Base-by-base conservation (phyloP, 495 filamentous ascomycete species). In the Tuber melanosporum region DNA sequence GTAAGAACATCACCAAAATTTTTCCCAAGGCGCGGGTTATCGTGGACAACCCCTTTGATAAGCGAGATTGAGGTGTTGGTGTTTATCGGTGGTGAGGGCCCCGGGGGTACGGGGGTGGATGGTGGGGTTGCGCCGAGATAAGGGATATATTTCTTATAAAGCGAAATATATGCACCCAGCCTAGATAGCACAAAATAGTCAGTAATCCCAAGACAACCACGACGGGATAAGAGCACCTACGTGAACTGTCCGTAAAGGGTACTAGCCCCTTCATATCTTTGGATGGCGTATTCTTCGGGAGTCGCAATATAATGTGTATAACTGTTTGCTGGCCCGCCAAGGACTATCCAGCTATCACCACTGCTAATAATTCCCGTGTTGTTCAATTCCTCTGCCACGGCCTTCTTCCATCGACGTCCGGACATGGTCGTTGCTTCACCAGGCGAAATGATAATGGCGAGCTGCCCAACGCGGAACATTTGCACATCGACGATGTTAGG, bases 221-320 rank as follows among this genome's bases (percentile, higher is more conserved):
- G 78, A 79, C 32, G 74, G 44, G 75, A 73, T 69, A 73, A 70
- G 74, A 72, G 74, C 73, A 79, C 77, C 74, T 83, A 82, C 32
- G 93, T 97, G 82, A 94, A 91, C n/a, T 93, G 93, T 0, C 95
- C 95, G 85, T 97, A 97, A 43, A 98, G 89, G 6, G 95, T 99
- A 42, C 93, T 96, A 22, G 94, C 95, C 72, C 95, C 95, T 85
- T 99, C 95, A 85, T 98, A 98, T 71, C 95, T 90, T 84, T 99
- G 95, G 74, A 94, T 89, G 22, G 84, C 84, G 83, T 98, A 99
- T 82, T 99, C 95, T 83, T 98, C 93, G 80, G 93, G 90, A 0
- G 95, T 99, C 15, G 93, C 85, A 84, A 97, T 96, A 84, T 99
- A 99, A 83, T 99, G 95, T 20, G 95, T 94, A 84, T 99, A 99